Evolutionary conservation across 1,139 yeast species (phyloP).

Genomic region (Candida smagusa): DNA sequence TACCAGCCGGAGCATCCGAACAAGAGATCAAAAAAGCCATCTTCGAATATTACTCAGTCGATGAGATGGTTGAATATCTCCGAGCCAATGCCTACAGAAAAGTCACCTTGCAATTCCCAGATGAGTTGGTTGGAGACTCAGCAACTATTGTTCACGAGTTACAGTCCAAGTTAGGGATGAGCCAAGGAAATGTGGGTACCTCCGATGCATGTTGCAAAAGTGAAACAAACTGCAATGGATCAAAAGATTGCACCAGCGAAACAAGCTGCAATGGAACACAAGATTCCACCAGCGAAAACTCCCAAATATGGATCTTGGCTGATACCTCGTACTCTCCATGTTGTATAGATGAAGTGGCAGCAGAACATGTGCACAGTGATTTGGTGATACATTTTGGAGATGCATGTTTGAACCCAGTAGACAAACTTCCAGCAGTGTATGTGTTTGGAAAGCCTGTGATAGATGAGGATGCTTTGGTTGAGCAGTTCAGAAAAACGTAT

Average conservation of each 20-base stretch:
- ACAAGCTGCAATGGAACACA: neutral
- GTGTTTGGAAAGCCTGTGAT: slow-evolving; percentile 68
- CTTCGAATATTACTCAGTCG: slow-evolving; percentile 50
- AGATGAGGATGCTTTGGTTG: slow-evolving; percentile 30
- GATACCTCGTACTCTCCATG: slow-evolving; percentile 96
- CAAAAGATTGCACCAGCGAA: neutral
- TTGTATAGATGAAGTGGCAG: slow-evolving; percentile 96
- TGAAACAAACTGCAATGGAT: neutral
- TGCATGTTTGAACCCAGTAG: slow-evolving; percentile 82
- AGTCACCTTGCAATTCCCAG: slow-evolving; percentile 90
- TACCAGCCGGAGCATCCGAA: slow-evolving; percentile 18
- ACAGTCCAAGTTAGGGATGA: slow-evolving; percentile 28
- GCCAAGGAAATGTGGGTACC: neutral
- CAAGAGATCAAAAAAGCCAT: slow-evolving; percentile 31
- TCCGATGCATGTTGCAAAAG: neutral
- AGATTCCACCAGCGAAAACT: neutral
- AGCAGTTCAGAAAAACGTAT: slow-evolving; percentile 37
- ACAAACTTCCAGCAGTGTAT: slow-evolving; percentile 68
- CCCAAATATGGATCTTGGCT: slow-evolving; percentile 69
- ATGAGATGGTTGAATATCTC: slow-evolving; percentile 40
- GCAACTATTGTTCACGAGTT: slow-evolving; percentile 58
- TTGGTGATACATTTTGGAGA: slow-evolving; percentile 91
- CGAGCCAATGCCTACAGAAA: slow-evolving; percentile 35
- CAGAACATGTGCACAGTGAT: slow-evolving; percentile 86
- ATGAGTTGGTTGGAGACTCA: slow-evolving; percentile 71